phyloP scores from a whole-genome alignment of 345 rosid species.

The Corymbia maculata region DNA sequence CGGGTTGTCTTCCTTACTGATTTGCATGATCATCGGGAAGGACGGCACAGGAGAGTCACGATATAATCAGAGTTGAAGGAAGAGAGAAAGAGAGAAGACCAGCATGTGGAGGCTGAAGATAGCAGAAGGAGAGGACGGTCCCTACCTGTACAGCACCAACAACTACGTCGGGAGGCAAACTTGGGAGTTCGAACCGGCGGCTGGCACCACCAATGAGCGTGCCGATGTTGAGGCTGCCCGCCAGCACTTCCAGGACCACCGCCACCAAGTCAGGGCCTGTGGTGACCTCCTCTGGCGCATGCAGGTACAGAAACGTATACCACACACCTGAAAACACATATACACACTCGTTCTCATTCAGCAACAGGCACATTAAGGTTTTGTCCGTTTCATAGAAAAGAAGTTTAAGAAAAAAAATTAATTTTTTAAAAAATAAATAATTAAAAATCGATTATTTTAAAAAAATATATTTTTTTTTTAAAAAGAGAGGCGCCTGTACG shows the following conservation, averaged over 20 bases:
- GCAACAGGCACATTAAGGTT: not conserved
- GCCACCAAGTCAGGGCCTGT: not conserved
- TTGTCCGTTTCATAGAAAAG: too few relatives aligned
- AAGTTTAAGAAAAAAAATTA: too few relatives aligned
- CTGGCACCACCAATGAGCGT: not conserved
- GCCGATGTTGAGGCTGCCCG: slow-evolving; percentile 4
- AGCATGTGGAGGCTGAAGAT: slow-evolving; percentile 23
- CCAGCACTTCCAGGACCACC: slow-evolving; percentile 5
- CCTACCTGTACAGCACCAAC: slow-evolving; percentile 8
- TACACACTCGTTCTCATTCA: not conserved
- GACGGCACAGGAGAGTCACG: not conserved
- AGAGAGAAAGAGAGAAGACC: not conserved
- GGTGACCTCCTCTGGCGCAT: slow-evolving; percentile 14
- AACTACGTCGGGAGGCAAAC: slow-evolving; percentile 8
- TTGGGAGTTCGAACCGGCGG: slow-evolving; percentile 13
- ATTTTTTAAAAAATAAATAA: too few relatives aligned
- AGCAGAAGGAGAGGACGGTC: slow-evolving; percentile 1
- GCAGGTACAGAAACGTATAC: not conserved
- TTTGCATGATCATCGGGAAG: not conserved
- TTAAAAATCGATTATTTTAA: too few relatives aligned
- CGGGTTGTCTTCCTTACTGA: not conserved
- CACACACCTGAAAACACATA: not conserved
- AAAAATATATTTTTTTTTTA: too few relatives aligned
- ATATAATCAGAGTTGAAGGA: not conserved
- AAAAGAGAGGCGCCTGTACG: not conserved